phyloP scores from a whole-genome alignment of 1,284 basidiomycete genomes.

The Cryptococcus amylolentus region DNA sequence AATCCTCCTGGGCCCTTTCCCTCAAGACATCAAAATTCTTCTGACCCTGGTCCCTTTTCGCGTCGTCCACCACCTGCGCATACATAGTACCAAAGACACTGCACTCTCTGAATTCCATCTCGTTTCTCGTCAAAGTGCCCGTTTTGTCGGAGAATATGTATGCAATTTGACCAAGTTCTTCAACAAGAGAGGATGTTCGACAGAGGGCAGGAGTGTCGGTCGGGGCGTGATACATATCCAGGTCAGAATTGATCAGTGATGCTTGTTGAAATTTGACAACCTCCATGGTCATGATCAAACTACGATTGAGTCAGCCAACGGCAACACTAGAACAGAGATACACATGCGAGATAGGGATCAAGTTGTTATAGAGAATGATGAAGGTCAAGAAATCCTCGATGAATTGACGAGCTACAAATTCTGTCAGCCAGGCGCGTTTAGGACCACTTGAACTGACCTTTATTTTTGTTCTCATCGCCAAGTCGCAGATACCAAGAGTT shows the following conservation, averaged over 20 bases:
- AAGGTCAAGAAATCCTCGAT: slow-evolving; percentile 95
- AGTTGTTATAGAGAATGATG: slow-evolving; percentile 97
- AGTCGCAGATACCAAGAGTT: slow-evolving; percentile 76
- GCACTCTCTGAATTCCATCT: slow-evolving; percentile 96
- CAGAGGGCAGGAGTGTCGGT: slow-evolving; percentile 97
- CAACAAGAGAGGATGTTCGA: slow-evolving; percentile 93
- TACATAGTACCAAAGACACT: slow-evolving; percentile 85
- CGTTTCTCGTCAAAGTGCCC: slow-evolving; percentile 92
- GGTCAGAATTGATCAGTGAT: slow-evolving; percentile 91
- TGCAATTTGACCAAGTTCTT: slow-evolving; percentile 91
- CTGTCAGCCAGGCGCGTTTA: slow-evolving; percentile 3
- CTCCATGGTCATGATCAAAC: slow-evolving; percentile 97
- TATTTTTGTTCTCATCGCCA: slow-evolving; percentile 44
- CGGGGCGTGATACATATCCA: slow-evolving; percentile 90
- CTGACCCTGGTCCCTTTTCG: slow-evolving; percentile 61
- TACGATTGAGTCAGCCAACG: slow-evolving; percentile 12
- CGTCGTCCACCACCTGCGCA: slow-evolving; percentile 81
- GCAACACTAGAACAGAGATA: not conserved
- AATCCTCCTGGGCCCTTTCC: slow-evolving; percentile 53
- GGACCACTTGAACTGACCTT: slow-evolving; percentile 28
- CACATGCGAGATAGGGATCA: slow-evolving; percentile 86
- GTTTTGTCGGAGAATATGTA: slow-evolving; percentile 99
- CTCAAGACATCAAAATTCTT: slow-evolving; percentile 48
- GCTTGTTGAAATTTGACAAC: slow-evolving; percentile 99
- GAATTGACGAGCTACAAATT: slow-evolving; percentile 64